These are phyloP conservation scores for Dendrocalamus latiflorus DNA, from an alignment of 202 grass and related monocot genomes.

Conservation along the genomic window DNA sequence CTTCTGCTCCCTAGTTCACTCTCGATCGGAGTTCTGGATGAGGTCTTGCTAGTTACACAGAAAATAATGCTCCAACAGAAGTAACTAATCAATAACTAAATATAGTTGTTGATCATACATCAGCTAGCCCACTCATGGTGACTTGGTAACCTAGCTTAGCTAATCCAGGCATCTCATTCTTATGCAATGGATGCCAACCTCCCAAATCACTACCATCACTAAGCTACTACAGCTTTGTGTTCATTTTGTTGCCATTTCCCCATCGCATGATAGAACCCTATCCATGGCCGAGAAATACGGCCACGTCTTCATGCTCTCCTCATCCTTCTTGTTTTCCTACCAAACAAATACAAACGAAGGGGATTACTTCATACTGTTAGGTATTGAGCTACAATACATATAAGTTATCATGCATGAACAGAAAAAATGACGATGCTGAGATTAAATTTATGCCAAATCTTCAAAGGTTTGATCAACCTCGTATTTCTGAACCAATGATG, in stretches of 20 bases:
- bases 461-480: slow-evolving; percentile 44
- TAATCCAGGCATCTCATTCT: slow-evolving; percentile 12
- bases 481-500: slow-evolving; percentile 95
- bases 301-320: slow-evolving; percentile 63
- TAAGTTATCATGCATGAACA: neutral
- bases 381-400: neutral
- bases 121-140: neutral
- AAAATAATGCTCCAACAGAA: neutral
- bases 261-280: slow-evolving; percentile 53
- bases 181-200: neutral
- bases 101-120: slow-evolving; percentile 14
- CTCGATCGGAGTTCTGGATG: neutral
- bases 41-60: neutral
- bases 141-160: neutral
- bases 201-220: slow-evolving; percentile 15
- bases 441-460: neutral
- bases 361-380: neutral
- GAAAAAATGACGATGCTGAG: neutral
- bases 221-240: slow-evolving; percentile 16
- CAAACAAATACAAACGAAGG: neutral
- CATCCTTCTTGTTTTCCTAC: slow-evolving; percentile 78
- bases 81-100: slow-evolving; percentile 17
- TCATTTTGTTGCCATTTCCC: slow-evolving; percentile 63
- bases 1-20: neutral
- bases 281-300: slow-evolving; percentile 68